These are phyloP conservation scores for Leptodermis oblonga DNA, from an alignment of 257 asterid species.

Conservation along the genomic window DNA sequence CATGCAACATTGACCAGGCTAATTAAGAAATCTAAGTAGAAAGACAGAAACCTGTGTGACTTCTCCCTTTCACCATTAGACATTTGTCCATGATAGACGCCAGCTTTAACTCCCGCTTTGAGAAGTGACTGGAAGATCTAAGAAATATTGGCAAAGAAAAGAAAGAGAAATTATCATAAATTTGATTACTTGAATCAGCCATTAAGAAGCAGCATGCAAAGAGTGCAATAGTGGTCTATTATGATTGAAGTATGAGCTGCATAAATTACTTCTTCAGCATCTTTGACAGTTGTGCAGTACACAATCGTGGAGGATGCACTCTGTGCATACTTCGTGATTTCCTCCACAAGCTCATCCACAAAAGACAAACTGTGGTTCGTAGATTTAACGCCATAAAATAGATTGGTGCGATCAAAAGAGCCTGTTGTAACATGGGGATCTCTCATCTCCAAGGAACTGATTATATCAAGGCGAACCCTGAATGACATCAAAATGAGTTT, in stretches of 20 bases:
- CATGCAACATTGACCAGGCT: background rate
- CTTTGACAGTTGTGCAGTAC: constrained; percentile 88
- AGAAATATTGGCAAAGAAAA: constrained; percentile 13
- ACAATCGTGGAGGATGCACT: constrained; percentile 62
- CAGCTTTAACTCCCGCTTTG: constrained; percentile 60
- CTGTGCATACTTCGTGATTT: constrained; percentile 45
- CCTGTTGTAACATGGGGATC: constrained; percentile 71
- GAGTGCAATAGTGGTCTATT: background rate
- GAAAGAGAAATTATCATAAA: background rate
- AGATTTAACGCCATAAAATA: constrained; percentile 71
- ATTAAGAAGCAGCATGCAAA: background rate
- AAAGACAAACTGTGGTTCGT: constrained; percentile 52
- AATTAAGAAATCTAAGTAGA: constrained; percentile 7
- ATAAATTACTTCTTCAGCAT: constrained; percentile 65
- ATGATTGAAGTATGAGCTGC: background rate
- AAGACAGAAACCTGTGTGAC: constrained; percentile 61
- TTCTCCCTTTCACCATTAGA: constrained; percentile 75
- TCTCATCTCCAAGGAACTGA: constrained; percentile 65
- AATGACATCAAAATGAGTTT: constrained; percentile 16
- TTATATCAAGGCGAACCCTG: constrained; percentile 82
- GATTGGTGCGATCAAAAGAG: constrained; percentile 88
- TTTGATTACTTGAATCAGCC: background rate
- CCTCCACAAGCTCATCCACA: constrained; percentile 58
- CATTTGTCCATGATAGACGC: constrained; percentile 92
- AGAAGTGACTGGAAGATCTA: constrained; percentile 58